These are phyloP conservation scores for Candolleomyces eurysporus DNA, from an alignment of 768 basidiomycete genomes.

Conservation along the genomic window DNA sequence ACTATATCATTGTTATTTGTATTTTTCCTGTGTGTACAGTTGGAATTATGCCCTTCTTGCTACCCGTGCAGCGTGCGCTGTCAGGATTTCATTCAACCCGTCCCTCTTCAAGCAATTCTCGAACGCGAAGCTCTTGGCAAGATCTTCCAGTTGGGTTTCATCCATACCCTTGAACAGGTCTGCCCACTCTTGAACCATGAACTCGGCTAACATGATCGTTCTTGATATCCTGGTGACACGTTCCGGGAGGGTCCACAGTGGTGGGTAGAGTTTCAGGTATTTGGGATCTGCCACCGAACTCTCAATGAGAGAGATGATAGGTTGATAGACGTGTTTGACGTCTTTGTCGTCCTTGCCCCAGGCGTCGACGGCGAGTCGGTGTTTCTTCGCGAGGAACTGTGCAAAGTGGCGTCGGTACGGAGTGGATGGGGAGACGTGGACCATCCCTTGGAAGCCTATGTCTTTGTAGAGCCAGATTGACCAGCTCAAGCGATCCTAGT, in stretches of 20 bases:
- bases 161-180: conserved; percentile 60
- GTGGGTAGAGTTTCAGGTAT: conserved; percentile 57
- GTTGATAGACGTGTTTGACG: conserved; percentile 61
- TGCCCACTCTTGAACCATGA: conserved; percentile 71
- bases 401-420: conserved; percentile 69
- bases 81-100: conserved; percentile 56
- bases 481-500: conserved; percentile 65
- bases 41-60: not conserved
- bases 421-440: conserved; percentile 62
- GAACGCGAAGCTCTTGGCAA: conserved; percentile 73
- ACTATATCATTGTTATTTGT: not conserved
- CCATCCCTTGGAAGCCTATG: conserved; percentile 83
- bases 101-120: conserved; percentile 69
- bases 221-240: conserved; percentile 63
- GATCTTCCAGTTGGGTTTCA: conserved; percentile 59
- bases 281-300: conserved; percentile 45
- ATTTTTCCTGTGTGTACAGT: not conserved
- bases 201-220: conserved; percentile 69
- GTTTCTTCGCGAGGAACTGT: conserved; percentile 70
- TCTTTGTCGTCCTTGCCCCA: conserved; percentile 70
- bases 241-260: conserved; percentile 59
- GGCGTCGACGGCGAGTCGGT: conserved; percentile 70
- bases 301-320: conserved; percentile 60
- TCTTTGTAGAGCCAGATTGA: conserved; percentile 89
- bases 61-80: conserved; percentile 9